These are phyloP conservation scores for Sarcocystis neurona DNA, from an alignment of 169 alveolate species.

Conservation along the genomic window DNA sequence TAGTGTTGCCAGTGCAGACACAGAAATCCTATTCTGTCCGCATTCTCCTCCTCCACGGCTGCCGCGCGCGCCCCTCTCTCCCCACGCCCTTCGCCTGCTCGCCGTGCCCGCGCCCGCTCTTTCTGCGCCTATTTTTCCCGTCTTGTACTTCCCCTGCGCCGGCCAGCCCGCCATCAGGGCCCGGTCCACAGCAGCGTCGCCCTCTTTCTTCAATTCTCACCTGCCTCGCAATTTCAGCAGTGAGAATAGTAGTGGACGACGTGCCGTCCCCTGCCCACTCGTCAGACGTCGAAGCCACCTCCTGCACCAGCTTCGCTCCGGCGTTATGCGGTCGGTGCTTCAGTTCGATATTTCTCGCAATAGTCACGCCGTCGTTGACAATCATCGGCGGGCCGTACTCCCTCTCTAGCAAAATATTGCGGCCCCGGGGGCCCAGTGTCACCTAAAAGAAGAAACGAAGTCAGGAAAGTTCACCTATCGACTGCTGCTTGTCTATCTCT, in stretches of 20 bases:
- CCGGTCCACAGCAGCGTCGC: neutral
- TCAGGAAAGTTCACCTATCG: neutral
- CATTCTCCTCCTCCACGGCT: no score
- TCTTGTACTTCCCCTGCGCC: no score
- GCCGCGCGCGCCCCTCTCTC: no score
- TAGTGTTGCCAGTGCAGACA: no score
- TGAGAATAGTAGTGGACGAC: constrained; percentile 87
- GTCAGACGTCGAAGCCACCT: constrained; percentile 86
- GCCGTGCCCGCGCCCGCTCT: neutral
- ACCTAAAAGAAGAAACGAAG: constrained; percentile 58
- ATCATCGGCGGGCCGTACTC: constrained; percentile 87
- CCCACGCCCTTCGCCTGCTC: neutral
- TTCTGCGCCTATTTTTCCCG: neutral
- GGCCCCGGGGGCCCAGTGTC: constrained; percentile 90
- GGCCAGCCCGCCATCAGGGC: neutral
- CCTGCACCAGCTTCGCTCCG: constrained; percentile 88
- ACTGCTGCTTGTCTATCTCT: no score
- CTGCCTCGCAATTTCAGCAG: constrained; percentile 82
- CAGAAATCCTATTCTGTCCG: no score
- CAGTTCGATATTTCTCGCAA: constrained; percentile 85
- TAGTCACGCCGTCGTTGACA: constrained; percentile 89
- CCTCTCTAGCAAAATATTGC: constrained; percentile 85
- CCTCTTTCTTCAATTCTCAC: neutral
- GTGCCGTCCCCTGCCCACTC: constrained; percentile 92
- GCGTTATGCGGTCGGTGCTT: constrained; percentile 82